These are phyloP conservation scores for Trichosanthes cucumerina DNA, from an alignment of 306 rosid genomes.

Conservation along the genomic window DNA sequence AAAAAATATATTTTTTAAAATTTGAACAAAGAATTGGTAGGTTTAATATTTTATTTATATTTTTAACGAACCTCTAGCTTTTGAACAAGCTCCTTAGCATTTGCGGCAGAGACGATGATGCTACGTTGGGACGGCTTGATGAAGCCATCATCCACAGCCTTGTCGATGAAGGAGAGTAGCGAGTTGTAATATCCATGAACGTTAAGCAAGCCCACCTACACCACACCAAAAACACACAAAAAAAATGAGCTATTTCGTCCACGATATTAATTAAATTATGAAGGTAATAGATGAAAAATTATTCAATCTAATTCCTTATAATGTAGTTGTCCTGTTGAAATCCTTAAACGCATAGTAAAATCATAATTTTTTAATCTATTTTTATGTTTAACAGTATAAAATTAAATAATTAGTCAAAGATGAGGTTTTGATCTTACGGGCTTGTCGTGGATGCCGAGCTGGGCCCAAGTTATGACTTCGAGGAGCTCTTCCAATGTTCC, in stretches of 20 bases:
- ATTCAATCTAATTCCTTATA: background rate
- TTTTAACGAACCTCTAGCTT: slow-evolving; percentile 13
- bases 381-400: no score
- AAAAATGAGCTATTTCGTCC: background rate
- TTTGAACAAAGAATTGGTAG: background rate
- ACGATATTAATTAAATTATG: no score
- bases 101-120: slow-evolving; percentile 19
- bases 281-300: no score
- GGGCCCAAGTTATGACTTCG: slow-evolving; percentile 28
- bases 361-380: no score
- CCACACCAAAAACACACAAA: background rate
- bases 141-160: slow-evolving; percentile 24
- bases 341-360: background rate
- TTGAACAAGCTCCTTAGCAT: slow-evolving; percentile 17
- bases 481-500: slow-evolving; percentile 29
- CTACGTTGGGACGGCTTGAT: slow-evolving; percentile 20
- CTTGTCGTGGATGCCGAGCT: slow-evolving; percentile 26
- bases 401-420: no score
- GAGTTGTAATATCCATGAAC: slow-evolving; percentile 23
- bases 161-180: slow-evolving; percentile 23
- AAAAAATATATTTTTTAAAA: no score
- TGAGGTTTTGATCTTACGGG: slow-evolving; percentile 4
- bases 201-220: slow-evolving; percentile 23
- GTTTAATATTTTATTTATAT: background rate
- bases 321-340: no score